phyloP scores from a whole-genome alignment of 1,284 basidiomycete genomes.

The Singerocomus rubriflavus region DNA sequence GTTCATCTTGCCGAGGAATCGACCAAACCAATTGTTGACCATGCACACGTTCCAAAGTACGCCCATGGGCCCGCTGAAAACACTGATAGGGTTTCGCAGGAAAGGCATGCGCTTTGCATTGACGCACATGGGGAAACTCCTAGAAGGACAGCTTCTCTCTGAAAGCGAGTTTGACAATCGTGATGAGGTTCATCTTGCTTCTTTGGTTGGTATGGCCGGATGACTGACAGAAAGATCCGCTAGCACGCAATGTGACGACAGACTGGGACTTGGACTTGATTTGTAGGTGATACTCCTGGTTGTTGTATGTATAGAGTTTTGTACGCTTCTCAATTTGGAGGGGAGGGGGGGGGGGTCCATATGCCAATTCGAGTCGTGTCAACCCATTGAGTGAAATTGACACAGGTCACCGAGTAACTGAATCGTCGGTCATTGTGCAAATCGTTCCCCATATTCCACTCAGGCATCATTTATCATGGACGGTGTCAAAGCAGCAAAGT shows the following conservation, averaged over 20 bases:
- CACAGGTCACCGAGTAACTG: neutral
- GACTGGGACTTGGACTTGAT: neutral
- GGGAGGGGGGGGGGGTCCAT: neutral
- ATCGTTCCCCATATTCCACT: neutral
- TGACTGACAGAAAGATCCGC: too few species aligned
- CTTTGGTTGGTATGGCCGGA: too few species aligned
- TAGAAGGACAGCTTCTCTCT: conserved; percentile 36
- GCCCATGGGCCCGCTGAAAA: conserved; percentile 28
- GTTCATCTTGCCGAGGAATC: conserved; percentile 32
- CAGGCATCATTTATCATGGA: conserved; percentile 36
- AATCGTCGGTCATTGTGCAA: neutral
- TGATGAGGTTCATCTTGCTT: too few species aligned
- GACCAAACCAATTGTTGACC: conserved; percentile 10
- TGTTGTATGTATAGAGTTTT: neutral
- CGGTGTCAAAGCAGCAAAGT: conserved; percentile 39
- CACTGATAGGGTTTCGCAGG: conserved; percentile 37
- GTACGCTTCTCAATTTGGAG: neutral
- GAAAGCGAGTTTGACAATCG: too few species aligned
- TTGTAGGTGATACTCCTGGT: neutral
- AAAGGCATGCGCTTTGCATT: conserved; percentile 38
- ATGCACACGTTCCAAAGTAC: conserved; percentile 30
- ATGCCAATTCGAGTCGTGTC: conserved; percentile 2
- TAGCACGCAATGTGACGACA: neutral
- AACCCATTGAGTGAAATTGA: neutral
- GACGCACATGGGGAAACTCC: conserved; percentile 44